Base-by-base conservation (phyloP, 768 basidiomycete species). In the Podaxis sp. region DNA sequence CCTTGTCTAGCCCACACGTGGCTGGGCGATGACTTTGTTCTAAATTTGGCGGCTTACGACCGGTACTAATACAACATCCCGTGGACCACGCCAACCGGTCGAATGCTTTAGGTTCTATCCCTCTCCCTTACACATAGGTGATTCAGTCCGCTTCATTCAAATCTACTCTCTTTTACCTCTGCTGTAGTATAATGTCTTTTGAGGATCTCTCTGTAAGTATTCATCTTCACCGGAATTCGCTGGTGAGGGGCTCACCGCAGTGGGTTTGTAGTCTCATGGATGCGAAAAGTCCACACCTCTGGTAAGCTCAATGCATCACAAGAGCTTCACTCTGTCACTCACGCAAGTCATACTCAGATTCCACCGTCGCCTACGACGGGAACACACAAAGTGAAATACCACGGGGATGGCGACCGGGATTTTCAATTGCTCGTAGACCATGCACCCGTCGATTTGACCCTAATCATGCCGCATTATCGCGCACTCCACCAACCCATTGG, bases 391-490 rank as follows among this genome's bases (percentile, higher is more conserved):
- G 79, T 92, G 46, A 87, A 85, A 73, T 92, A 89, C 67, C 78
- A 79, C 26, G 77, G 80, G 28, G 77, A 82, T 44, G 80, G 84
- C 15, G 81, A 84, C 63, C 90, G 87, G 84, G 90, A 92, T 69
- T 88, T 86, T 68, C 70, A 80, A 54, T 76, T 89, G 66, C 83
- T 89, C 64, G 78, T 80, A 15, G 79, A 80, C 11, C 74, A 78
- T 61, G 72, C 77, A 38, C 74, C 85, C 11, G 76, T 91, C 63
- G 88, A 92, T 68, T 69, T 89, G 57, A 84, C 87, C 24, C 82
- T 93, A 53, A 82, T 85, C 24, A 78, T 93, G 52, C 91, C 91
- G 1, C 91, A 92, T 69, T 91, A 91, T 69, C 89, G 91, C 46
- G 90, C 91, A 11, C 83, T 84, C 40, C 77, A 84, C 66, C 89